These are phyloP conservation scores for Cordyceps militaris DNA, from an alignment of 2,329 filamentous ascomycete genomes.

Conservation along the genomic window DNA sequence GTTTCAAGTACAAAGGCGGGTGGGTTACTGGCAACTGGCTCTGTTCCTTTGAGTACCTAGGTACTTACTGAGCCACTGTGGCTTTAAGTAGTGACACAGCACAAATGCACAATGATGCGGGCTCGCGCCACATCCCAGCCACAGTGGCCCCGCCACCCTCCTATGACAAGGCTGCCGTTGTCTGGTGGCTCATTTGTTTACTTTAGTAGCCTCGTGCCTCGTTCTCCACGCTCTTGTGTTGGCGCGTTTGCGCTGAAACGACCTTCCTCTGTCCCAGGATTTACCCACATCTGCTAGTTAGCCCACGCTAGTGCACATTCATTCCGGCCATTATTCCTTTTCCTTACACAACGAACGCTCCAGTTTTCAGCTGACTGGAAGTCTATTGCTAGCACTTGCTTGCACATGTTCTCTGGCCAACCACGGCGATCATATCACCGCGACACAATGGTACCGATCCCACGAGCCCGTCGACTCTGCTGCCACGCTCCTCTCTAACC, in stretches of 20 bases:
- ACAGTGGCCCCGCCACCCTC: background rate
- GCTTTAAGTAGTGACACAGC: too few relatives aligned
- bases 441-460: slow-evolving; percentile 12
- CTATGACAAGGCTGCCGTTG: slow-evolving; percentile 9
- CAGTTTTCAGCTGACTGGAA: slow-evolving; percentile 1
- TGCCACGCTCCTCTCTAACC: background rate
- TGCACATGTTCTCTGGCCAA: slow-evolving; percentile 13
- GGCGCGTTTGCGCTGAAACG: background rate
- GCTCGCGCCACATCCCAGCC: slow-evolving; percentile 2
- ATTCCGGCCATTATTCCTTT: background rate
- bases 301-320: background rate
- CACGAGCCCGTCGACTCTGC: background rate
- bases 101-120: too few relatives aligned
- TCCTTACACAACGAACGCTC: background rate
- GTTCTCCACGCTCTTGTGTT: background rate
- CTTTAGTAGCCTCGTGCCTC: slow-evolving; percentile 9
- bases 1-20: too few relatives aligned
- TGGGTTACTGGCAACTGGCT: too few relatives aligned
- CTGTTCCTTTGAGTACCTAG: too few relatives aligned
- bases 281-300: slow-evolving; percentile 1
- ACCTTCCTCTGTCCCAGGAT: background rate
- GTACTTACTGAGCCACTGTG: too few relatives aligned
- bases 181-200: slow-evolving; percentile 14
- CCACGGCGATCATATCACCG: slow-evolving; percentile 5
- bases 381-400: background rate